A percentile compares a stretch with the other conserved stretches of the same genome.
phyloP scores from a whole-genome alignment of 176 grass and related monocot species.

The Pontederia paniculata region DNA sequence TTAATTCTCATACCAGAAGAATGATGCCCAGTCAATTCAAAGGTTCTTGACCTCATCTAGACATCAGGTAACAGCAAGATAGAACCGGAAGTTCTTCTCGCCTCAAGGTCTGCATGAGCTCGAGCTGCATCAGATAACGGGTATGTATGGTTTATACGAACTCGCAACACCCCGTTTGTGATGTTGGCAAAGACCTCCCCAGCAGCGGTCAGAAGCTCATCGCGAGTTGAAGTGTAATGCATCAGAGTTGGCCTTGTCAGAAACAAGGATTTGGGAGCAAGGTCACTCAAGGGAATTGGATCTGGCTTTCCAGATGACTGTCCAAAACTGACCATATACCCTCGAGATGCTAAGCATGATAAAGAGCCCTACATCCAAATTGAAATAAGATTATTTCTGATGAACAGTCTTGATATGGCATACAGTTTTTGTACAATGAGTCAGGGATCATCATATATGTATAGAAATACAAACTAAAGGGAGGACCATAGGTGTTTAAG shows the following conservation, averaged over 20 bases:
- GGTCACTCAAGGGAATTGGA: conserved; percentile 31
- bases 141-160: conserved; percentile 40
- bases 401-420: neutral
- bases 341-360: conserved; percentile 26
- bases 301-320: conserved; percentile 45
- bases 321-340: conserved; percentile 51
- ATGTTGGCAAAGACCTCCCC: conserved; percentile 32
- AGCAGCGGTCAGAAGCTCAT: conserved; percentile 35
- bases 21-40: no score
- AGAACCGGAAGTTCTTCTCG: conserved; percentile 44
- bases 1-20: no score
- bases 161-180: conserved; percentile 11
- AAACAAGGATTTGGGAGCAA: conserved; percentile 44
- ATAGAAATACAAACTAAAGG: neutral
- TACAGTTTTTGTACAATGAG: neutral
- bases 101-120: conserved; percentile 39
- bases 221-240: conserved; percentile 35
- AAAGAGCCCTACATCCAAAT: conserved; percentile 30
- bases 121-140: conserved; percentile 38
- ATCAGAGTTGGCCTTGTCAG: conserved; percentile 42
- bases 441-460: neutral
- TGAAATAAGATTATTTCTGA: no score
- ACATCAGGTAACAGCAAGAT: conserved; percentile 35
- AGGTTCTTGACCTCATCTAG: conserved; percentile 1
- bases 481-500: neutral